Conservation (phyloP, 768 basidiomycete genomes). For the Clitopilus hobsonii region DNA sequence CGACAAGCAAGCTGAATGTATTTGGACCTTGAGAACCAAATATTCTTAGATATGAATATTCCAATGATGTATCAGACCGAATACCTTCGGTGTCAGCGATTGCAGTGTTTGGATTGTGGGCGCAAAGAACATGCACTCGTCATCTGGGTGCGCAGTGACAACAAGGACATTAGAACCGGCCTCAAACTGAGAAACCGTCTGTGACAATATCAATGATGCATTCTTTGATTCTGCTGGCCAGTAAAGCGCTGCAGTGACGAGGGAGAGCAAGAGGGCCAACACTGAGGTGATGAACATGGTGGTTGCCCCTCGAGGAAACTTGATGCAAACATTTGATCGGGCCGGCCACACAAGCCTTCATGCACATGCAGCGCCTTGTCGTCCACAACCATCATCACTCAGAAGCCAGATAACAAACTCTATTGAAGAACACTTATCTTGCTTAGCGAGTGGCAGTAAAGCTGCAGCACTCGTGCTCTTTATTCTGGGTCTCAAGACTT, state of each 20-base stretch:
- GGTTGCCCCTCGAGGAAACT: background rate
- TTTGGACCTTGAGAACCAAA: conserved; percentile 5
- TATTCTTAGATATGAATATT: background rate
- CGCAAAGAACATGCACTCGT: conserved; percentile 92
- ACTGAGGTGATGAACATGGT: conserved; percentile 8
- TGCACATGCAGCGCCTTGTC: background rate
- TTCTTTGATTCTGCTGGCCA: conserved; percentile 23
- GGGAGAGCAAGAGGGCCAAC: conserved; percentile 23
- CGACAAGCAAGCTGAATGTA: conserved; percentile 72
- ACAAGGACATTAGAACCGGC: conserved; percentile 42
- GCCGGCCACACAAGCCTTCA: background rate
- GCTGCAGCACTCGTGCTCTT: too few relatives aligned
- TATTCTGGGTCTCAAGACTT: background rate
- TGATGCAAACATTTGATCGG: background rate
- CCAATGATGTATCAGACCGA: background rate
- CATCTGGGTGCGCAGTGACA: conserved; percentile 91
- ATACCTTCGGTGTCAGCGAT: conserved; percentile 9
- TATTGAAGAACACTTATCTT: background rate
- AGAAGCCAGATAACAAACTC: background rate
- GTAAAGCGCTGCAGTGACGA: conserved; percentile 27
- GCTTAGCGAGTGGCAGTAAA: background rate
- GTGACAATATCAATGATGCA: conserved; percentile 6
- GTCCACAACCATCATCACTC: background rate
- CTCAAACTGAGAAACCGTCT: conserved; percentile 13
- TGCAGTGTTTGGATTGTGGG: conserved; percentile 68